Base-by-base conservation (phyloP, 164 flowering plant genomes). In the Magnolia sinica region DNA sequence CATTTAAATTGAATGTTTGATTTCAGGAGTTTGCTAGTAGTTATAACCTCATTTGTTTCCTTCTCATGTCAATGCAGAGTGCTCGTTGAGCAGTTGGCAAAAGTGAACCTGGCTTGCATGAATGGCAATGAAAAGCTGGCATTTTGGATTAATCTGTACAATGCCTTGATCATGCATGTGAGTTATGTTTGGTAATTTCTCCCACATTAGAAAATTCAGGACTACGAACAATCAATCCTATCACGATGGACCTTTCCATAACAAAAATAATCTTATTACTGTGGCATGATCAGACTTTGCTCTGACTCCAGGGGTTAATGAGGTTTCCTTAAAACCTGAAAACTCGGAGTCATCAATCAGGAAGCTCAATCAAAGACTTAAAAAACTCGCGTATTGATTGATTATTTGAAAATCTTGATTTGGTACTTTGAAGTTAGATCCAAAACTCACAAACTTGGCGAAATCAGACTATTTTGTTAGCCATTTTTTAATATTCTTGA, bases 131-230 rank as follows among this genome's bases (percentile, higher is more conserved):
- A 81, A 70, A 76, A 58, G 72, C 71, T 81, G 52, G 84, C 84
- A 14, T 82, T 79, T 74, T 85, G 89, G 89, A 83, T 86, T 76
- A 86, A 86, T 72, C 72, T 86, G 76, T 86, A 84, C 37, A 86
- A 86, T 80, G 87, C 87, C 18, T 73, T 86, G 69, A 80, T 86
- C 20, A 83, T 86, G 89, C 89, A 86, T 83, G 87, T 85, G 71
- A 83, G 81, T 76, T 27, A 14, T 13, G 49, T 11, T 4, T 11
- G 37, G 29, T 27, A 27, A 27, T 27, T 27, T 27, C 29, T 27
- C 29, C 29, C 29, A 27, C 2, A 27, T 27, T 27, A 27, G 29
- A 27, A 27, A 27, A 27, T 27, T 27, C 29, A 27, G 29, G 29
- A 27, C 29, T 27, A 27, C 29, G 2, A 27, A 27, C 29, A 1